Base-by-base conservation (phyloP, 495 filamentous ascomycete species). In the Aspergillus kassunensis region DNA sequence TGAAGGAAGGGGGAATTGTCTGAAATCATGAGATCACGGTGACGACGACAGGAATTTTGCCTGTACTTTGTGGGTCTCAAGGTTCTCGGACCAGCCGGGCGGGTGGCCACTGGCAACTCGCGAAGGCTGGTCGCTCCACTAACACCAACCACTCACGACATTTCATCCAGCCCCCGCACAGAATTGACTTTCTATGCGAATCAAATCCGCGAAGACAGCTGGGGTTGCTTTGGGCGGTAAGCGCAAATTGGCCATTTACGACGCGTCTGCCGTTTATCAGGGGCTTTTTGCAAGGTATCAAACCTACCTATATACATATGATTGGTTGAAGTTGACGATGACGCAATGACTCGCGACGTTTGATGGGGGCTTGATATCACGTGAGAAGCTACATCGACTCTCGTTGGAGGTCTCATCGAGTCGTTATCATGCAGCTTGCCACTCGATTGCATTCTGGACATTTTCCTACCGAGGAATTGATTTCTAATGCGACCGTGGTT, bases 21-120 rank as follows among this genome's bases (percentile, higher is more conserved):
- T 34, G 20, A 55, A 35, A 30, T 39, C 34, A 66, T 68, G 65
- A 68, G 55, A 59, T 64, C 64, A 64, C 57, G 51, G 68, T 71
- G 68, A 71, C 66, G 68, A 69, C 62, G 61, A 61, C 66, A 69
- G 56, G 63, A 68, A 67, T 64, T 63, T 61, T 54, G 18, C 10
- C 44, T 24, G 30, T 15, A 21, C 42, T 6, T 27, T 21, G 44
- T 46, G 43, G 43, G 30, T 53, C 43, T 44, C 16, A 33, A 44
- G 31, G 29, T 11, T 57, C 30, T 57, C 49, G 55, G 54, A 45
- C 51, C 53, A 59, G 55, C 61, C 58, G 53, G 57, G 60, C 27
- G 43, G 43, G 25, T 44, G 42, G 43, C 43, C 43, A 45, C 29
- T 60, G 61, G 58, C 61, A 53, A 59, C 56, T 57, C 44, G 52